Percentiles rank a stretch among this genome's conserved stretches.
Evolutionary conservation across 805 yeast species (phyloP).

Genomic region (Wickerhamomyces ciferrii): DNA sequence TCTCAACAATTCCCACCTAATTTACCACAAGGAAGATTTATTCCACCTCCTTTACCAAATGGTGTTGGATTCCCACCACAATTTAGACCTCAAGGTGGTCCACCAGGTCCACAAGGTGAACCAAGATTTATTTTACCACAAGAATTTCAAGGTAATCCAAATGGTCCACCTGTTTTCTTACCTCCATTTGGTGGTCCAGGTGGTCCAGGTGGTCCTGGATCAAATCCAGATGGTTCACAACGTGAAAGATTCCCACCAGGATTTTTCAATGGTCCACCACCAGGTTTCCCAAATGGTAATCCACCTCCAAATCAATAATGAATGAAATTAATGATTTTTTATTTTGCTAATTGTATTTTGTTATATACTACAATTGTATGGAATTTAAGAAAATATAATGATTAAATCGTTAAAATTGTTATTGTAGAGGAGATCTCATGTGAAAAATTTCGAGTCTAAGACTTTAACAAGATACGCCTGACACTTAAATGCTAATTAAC

Average conservation of each 20-base stretch:
- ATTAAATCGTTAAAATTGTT: too few relatives aligned
- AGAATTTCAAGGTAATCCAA: neutral
- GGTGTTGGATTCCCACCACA: slow-evolving; percentile 5
- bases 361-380: too few relatives aligned
- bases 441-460: too few relatives aligned
- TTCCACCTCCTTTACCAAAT: slow-evolving; percentile 12
- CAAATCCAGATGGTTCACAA: neutral
- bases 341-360: too few relatives aligned
- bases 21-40: slow-evolving; percentile 11
- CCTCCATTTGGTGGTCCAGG: neutral
- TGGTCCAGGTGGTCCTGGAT: neutral
- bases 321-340: neutral
- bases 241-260: slow-evolving; percentile 16
- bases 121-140: slow-evolving; percentile 1
- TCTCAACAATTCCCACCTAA: neutral
- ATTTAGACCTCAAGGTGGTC: slow-evolving; percentile 9
- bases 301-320: neutral
- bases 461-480: too few relatives aligned
- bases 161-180: neutral
- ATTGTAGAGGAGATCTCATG: too few relatives aligned
- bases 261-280: slow-evolving; percentile 16
- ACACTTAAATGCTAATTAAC: too few relatives aligned
- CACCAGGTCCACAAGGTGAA: slow-evolving; percentile 3
- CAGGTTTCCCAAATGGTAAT: slow-evolving; percentile 3
- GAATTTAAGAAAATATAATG: too few relatives aligned